Conservation (phyloP, 2,329 filamentous ascomycete species). For the Helotiales sp. region DNA sequence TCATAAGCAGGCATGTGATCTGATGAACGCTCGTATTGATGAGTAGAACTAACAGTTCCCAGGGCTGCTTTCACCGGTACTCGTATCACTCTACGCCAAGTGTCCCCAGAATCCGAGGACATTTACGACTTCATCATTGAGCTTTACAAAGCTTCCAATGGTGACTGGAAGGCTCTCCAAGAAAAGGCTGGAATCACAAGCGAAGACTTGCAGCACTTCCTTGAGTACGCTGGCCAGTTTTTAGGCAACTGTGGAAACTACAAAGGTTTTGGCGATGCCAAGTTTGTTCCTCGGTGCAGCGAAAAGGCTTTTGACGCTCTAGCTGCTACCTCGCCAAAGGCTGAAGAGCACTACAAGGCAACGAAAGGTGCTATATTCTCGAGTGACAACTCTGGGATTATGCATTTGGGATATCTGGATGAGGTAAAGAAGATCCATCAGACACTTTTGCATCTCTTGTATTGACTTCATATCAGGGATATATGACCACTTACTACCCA, state of each 20-base stretch:
- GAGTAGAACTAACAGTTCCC: conserved; percentile 13
- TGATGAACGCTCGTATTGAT: too few species aligned
- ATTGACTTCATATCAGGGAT: conserved; percentile 55
- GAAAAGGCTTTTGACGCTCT: conserved; percentile 65
- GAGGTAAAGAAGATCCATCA: neutral
- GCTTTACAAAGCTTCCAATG: conserved; percentile 64
- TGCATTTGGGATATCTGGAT: conserved; percentile 65
- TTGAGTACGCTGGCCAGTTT: conserved; percentile 78
- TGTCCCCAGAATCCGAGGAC: conserved; percentile 77
- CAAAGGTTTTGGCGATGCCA: conserved; percentile 83
- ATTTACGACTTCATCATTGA: conserved; percentile 81
- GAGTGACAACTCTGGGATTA: conserved; percentile 59
- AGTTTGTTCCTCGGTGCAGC: conserved; percentile 74
- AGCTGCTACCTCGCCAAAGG: conserved; percentile 58
- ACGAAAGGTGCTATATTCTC: conserved; percentile 74
- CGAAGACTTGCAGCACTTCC: conserved; percentile 65
- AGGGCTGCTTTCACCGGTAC: conserved; percentile 77
- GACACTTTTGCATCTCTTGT: neutral
- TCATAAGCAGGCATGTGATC: conserved; percentile 73
- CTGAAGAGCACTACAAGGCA: conserved; percentile 63
- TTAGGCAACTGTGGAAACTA: conserved; percentile 80
- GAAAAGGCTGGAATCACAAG: conserved; percentile 63
- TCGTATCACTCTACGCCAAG: conserved; percentile 76
- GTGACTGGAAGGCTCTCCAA: conserved; percentile 70
- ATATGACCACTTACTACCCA: conserved; percentile 82